These are phyloP conservation scores for Syzygium syzygioides DNA, from an alignment of 441 rosid species.

Conservation along the genomic window DNA sequence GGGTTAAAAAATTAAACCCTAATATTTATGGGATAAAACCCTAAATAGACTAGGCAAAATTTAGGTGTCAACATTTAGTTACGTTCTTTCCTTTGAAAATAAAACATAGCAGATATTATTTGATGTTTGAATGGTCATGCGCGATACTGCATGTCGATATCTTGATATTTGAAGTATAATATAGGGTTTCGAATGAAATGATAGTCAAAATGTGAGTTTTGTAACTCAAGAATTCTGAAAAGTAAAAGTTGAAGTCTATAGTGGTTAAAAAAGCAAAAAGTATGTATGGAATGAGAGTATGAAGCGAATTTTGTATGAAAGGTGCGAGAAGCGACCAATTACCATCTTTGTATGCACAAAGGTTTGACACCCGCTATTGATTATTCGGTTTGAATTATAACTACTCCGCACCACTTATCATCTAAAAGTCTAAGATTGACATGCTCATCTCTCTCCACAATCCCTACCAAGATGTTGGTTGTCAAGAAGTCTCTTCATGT, in stretches of 20 bases:
- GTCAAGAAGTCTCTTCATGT: not conserved
- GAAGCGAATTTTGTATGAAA: not conserved
- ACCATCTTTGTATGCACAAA: not conserved
- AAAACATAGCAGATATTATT: not conserved
- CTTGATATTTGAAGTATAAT: not conserved
- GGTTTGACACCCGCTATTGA: not conserved
- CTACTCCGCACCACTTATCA: rapidly evolving
- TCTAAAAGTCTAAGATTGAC: rapidly evolving
- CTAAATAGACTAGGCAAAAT: too few relatives aligned
- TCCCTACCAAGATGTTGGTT: not conserved
- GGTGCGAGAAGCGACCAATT: not conserved
- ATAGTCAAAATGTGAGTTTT: not conserved
- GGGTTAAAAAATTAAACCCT: too few relatives aligned
- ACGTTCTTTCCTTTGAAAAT: not conserved
- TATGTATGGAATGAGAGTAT: not conserved
- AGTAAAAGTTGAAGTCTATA: not conserved
- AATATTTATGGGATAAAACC: too few relatives aligned
- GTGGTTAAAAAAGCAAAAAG: not conserved
- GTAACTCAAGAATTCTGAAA: not conserved
- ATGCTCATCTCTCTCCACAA: rapidly evolving
- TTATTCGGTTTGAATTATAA: not conserved
- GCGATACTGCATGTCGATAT: not conserved
- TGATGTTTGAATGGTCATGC: not conserved
- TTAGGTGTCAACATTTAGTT: not conserved
- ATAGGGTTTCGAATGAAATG: not conserved